Evolutionary conservation across 495 filamentous ascomycete genomes (phyloP).

Genomic region (Talaromyces ruber): DNA sequence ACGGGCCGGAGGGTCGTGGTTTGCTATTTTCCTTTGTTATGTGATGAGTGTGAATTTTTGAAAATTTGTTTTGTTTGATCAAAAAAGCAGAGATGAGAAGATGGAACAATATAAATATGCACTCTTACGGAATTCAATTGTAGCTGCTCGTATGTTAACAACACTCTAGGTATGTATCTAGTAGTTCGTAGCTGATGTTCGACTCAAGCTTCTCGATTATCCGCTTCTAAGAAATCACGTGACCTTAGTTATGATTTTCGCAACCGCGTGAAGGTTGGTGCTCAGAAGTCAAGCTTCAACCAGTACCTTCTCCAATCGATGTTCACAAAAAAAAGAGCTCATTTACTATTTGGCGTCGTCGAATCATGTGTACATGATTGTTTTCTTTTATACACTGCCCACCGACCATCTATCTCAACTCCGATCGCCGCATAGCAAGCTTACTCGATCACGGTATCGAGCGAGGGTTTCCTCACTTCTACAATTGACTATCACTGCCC

Average conservation of each 20-base stretch:
- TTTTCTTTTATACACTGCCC: not conserved
- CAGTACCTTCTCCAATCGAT: not conserved
- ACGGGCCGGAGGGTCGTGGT: slow-evolving; percentile 5
- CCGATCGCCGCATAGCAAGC: not conserved
- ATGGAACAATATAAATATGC: slow-evolving; percentile 8
- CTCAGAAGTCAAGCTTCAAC: not conserved
- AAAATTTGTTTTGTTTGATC: not conserved
- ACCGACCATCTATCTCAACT: not conserved
- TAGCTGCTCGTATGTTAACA: not conserved
- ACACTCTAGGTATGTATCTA: too few species aligned
- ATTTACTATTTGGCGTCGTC: not conserved
- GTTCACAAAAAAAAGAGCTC: not conserved
- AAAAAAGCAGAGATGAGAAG: not conserved
- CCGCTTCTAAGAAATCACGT: not conserved
- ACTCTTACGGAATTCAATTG: not conserved
- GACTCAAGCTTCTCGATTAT: not conserved
- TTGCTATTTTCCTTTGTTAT: slow-evolving; percentile 4
- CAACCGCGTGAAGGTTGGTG: not conserved
- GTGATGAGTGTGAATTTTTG: slow-evolving; percentile 7
- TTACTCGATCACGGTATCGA: not conserved
- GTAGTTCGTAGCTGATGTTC: not conserved
- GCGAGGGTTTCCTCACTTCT: not conserved
- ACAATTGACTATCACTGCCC: not conserved
- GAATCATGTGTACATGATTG: not conserved
- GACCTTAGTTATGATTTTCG: not conserved